Evolutionary conservation across 257 asterid genomes (phyloP), one percentile per base, ranked within the genome.

Genomic region (Knoxia roxburghii): DNA sequence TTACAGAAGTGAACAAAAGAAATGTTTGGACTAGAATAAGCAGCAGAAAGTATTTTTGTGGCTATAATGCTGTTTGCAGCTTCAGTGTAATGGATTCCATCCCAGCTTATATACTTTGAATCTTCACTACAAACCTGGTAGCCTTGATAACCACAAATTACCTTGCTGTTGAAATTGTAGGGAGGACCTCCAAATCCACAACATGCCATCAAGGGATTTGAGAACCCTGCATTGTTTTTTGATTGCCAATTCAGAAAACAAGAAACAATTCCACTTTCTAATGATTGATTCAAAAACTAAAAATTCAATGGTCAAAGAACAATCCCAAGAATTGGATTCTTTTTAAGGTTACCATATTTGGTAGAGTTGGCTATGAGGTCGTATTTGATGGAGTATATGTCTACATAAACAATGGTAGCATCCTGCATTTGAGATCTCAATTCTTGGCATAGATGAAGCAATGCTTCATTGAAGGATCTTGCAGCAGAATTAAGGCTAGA

Each of bases 121-220:
- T 77, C 79, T 68, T 71, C 78, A 27, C 80, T 83, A 23, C 96
- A 90, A 9, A 88, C 97, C 72, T 81, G 73, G 73, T 49, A 79
- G 58, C 87, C 96, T 0, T 82, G 80, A 21, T 60, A 77, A 35
- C 97, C 96, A 65, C 98, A 92, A 1, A 77, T 8, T 58, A 79
- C 84, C 62, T 73, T 64, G 61, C 57, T 75, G 14, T 78, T 73
- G 61, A 84, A 92, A 80, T 87, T 92, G 75, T 87, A 84, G 0
- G 98, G 98, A 63, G 95, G 88, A 53, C 96, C 96, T 56, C 98
- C 97, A 24, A 68, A 74, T 48, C 96, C 98, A 72, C 98, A 92
- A 64, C 97, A 92, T 24, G 98, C 83, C 97, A 85, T 86, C 66
- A 87, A 26, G 29, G 96, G 88, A 71, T 69, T 78, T 43, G 86